Conservation (phyloP, 2,329 filamentous ascomycete species). For the Rugonectria rugulosa region DNA sequence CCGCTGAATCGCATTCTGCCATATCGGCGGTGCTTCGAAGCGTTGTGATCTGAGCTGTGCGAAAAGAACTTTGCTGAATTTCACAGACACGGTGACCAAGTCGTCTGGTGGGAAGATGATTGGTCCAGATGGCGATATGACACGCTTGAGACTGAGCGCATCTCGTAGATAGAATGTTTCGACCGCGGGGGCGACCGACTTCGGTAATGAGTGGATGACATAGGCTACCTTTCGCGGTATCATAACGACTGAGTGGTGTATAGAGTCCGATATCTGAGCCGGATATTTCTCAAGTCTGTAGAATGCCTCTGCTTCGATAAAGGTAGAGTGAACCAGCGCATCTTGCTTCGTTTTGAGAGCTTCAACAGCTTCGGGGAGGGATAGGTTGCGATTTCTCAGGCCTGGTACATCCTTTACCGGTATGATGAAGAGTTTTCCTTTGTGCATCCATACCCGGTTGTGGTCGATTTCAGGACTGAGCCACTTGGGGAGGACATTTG, state of each 20-base stretch:
- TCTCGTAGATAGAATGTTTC: conserved; percentile 95
- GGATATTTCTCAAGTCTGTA: conserved; percentile 88
- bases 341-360: conserved; percentile 65
- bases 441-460: conserved; percentile 89
- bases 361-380: conserved; percentile 68
- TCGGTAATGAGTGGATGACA: conserved; percentile 77
- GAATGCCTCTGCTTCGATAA: conserved; percentile 88
- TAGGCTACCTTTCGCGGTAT: conserved; percentile 85
- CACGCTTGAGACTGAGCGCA: conserved; percentile 73
- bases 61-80: conserved; percentile 88
- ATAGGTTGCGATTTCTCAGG: conserved; percentile 55
- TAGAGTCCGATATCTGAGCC: conserved; percentile 71
- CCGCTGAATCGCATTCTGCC: conserved; percentile 47
- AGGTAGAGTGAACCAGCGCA: conserved; percentile 72
- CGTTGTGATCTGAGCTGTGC: conserved; percentile 89
- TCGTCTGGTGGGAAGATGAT: conserved; percentile 78
- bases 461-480: conserved; percentile 88
- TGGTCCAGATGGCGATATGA: conserved; percentile 62
- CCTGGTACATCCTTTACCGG: conserved; percentile 53
- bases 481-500: conserved; percentile 87
- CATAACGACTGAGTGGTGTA: conserved; percentile 77
- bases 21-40: conserved; percentile 70
- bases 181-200: conserved; percentile 80
- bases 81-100: conserved; percentile 78
- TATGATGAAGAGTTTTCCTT: conserved; percentile 78